phyloP scores from a whole-genome alignment of 2,329 filamentous ascomycete genomes.

The Exutisphaerella laricina region DNA sequence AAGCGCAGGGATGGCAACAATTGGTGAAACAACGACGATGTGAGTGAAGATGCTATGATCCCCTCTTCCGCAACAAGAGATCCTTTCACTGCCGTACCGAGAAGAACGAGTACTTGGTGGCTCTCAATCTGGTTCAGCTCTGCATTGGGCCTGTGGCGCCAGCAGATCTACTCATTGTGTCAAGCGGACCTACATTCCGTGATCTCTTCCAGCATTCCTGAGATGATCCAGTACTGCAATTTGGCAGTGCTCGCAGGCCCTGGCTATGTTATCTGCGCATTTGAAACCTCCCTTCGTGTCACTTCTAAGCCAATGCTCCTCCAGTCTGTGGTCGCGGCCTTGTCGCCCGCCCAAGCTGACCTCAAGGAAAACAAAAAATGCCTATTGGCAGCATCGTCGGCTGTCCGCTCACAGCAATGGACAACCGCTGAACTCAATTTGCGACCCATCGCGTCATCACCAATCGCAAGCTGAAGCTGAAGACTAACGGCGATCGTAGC shows the following conservation, averaged over 20 bases:
- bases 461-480: conserved; percentile 3
- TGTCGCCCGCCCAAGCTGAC: neutral
- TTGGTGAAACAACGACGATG: too few species aligned
- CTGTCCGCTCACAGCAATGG: conserved; percentile 1
- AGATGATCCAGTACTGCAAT: neutral
- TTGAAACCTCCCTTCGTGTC: neutral
- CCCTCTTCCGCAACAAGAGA: too few species aligned
- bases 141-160: too few species aligned
- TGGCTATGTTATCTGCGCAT: neutral
- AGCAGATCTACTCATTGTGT: too few species aligned
- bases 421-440: neutral
- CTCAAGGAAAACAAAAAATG: conserved; percentile 1
- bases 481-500: neutral
- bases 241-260: neutral
- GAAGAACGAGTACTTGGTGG: too few species aligned
- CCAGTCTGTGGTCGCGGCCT: too few species aligned
- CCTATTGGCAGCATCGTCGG: conserved; percentile 6
- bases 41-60: too few species aligned
- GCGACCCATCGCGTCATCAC: conserved; percentile 3
- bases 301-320: too few species aligned
- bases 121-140: too few species aligned
- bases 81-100: too few species aligned
- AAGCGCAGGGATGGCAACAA: too few species aligned
- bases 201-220: neutral
- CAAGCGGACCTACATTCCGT: conserved; percentile 2